Percentiles rank a stretch among this genome's conserved stretches.
These are phyloP conservation scores for Physaria fendleri DNA, from an alignment of 345 rosid species.

Conservation along the genomic window DNA sequence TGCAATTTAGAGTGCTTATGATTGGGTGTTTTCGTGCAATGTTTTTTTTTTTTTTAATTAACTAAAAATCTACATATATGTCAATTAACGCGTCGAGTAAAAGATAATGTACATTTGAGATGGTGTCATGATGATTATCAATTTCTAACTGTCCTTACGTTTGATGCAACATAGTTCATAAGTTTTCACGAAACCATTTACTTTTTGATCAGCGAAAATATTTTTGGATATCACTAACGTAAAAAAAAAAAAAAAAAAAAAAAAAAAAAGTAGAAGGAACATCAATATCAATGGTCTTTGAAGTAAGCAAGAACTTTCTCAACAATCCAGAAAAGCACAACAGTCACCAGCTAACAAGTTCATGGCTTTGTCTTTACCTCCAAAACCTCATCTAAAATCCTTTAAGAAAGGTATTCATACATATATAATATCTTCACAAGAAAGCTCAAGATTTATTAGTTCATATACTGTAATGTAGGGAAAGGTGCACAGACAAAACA, in stretches of 20 bases:
- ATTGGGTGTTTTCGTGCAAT: background rate
- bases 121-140: background rate
- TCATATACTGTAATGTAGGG: conserved; percentile 1
- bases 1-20: background rate
- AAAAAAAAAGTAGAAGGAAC: no score
- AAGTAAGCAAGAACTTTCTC: conserved; percentile 16
- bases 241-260: no score
- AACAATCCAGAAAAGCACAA: background rate
- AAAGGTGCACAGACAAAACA: conserved; percentile 22
- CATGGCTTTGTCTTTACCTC: conserved; percentile 35
- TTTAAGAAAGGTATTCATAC: background rate
- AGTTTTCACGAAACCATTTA: no score
- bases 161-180: no score
- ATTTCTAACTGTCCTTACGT: background rate
- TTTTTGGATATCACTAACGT: no score
- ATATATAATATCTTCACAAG: background rate
- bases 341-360: conserved; percentile 41
- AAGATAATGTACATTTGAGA: background rate
- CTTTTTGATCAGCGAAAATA: no score
- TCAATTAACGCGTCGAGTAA: background rate
- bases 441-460: no score
- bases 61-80: no score
- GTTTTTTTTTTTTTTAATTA: background rate
- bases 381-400: conserved; percentile 3
- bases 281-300: conserved; percentile 8